Evolutionary conservation across 2,329 filamentous ascomycete species (phyloP), one percentile per base, ranked within the genome.

Genomic region (Orbilia oligospora): DNA sequence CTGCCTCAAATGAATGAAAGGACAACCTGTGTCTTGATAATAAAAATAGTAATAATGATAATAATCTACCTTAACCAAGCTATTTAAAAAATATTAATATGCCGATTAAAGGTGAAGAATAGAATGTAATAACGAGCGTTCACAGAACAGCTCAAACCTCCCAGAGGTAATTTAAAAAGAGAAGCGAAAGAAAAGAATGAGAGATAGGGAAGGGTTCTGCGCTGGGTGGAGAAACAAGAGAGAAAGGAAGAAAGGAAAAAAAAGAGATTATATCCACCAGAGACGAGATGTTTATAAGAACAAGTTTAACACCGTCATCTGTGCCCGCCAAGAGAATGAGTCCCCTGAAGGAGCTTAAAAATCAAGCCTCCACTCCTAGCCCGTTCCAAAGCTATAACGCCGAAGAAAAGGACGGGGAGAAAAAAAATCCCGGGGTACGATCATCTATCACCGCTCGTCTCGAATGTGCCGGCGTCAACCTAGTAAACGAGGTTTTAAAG

Each of bases 81-180:
- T 46, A 3, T 30, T 46, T 36, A 65, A 41, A 64, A 65, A 68
- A 75, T 30, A 30, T 30, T 55, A n/a, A n/a, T n/a, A 46, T 49
- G 55, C 30, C 9, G 22, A 33, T 18, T n/a, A 33, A 69, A 33
- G 71, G 53, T 30, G 55, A 38, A 16, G 61, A 58, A 72, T 22
- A 20, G 38, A 46, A 67, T 27, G 68, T 53, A 38, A 61, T 33
- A 77, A 77, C 51, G 73, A 77, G 73, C 58, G 73, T 77, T 77
- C 73, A 71, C 73, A 66, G 73, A 77, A 77, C 73, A 56, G 56
- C 73, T 77, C 73, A 67, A 67, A 71, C 73, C 73, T 77, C 73
- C 51, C 73, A 77, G 73, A 77, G 73, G 73, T 38, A 44, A 20
- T 8, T 18, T 5, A 68, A 61, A 71, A 46, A 33, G 56, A 27